A percentile compares a stretch with the other conserved stretches of the same genome.
These are phyloP conservation scores for Mesembryanthemum crystallinum DNA, from an alignment of 148 eudicot species.

Conservation along the genomic window DNA sequence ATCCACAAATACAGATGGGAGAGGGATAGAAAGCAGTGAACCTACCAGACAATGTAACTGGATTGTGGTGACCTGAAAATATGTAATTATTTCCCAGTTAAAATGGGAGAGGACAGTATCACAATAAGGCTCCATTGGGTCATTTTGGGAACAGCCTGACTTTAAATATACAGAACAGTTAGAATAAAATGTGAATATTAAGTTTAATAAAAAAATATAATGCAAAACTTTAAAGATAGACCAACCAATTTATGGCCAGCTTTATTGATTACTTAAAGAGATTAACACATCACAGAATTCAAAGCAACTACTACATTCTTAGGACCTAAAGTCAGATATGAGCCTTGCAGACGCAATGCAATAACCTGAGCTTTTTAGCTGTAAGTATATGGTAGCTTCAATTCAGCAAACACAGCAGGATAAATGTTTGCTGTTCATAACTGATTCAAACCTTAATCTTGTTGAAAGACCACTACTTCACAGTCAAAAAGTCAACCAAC, in stretches of 20 bases:
- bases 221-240: not conserved
- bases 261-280: not conserved
- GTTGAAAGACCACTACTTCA: not conserved
- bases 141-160: not conserved
- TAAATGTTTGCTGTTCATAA: not conserved
- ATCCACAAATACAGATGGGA: not conserved
- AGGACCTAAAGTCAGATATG: not conserved
- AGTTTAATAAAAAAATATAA: not conserved
- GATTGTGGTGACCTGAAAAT: not conserved
- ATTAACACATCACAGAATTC: not conserved
- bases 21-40: not conserved
- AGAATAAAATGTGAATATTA: not conserved
- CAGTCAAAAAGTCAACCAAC: too few relatives aligned
- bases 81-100: not conserved
- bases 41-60: not conserved
- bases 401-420: not conserved
- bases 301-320: not conserved
- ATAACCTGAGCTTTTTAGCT: not conserved
- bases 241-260: not conserved
- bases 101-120: not conserved
- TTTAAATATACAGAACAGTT: not conserved
- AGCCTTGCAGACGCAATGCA: not conserved
- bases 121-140: not conserved
- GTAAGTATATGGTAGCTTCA: not conserved
- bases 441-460: not conserved